phyloP scores from a whole-genome alignment of 2,329 filamentous ascomycete genomes.

The Fusarium albosuccineum region DNA sequence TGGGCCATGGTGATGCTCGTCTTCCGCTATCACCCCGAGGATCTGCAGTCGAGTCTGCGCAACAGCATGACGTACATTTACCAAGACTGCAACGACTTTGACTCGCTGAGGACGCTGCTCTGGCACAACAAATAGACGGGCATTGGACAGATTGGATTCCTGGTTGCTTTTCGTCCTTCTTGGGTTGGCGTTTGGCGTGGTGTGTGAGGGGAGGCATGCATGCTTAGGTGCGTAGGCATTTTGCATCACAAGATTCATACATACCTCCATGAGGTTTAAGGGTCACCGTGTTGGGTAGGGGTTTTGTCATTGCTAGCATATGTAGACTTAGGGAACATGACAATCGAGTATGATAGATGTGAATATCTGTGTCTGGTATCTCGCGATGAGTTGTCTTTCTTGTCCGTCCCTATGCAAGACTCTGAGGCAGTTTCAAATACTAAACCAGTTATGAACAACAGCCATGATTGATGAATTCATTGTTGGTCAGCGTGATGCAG shows the following conservation, averaged over 20 bases:
- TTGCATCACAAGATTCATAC: constrained; percentile 28
- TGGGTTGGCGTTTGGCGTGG: constrained; percentile 5
- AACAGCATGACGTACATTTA: constrained; percentile 99
- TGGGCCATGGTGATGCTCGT: constrained; percentile 98
- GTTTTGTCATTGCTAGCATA: constrained; percentile 28
- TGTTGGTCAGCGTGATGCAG: too few species aligned
- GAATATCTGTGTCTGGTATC: background rate
- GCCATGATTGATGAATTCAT: too few species aligned
- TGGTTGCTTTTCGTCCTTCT: constrained; percentile 10
- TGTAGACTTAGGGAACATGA: constrained; percentile 29
- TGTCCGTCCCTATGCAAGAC: background rate
- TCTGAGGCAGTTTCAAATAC: background rate
- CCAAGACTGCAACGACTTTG: constrained; percentile 89
- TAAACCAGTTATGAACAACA: too few species aligned
- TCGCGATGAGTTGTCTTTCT: background rate
- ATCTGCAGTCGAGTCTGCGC: constrained; percentile 89
- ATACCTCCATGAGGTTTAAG: constrained; percentile 17
- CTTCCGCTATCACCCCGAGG: constrained; percentile 92
- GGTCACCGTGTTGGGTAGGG: constrained; percentile 12
- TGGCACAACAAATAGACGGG: constrained; percentile 79
- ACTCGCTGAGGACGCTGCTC: constrained; percentile 84
- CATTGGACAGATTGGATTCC: constrained; percentile 2
- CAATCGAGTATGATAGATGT: constrained; percentile 25
- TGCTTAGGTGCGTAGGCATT: constrained; percentile 21
- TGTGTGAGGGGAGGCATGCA: constrained; percentile 15